These are phyloP conservation scores for Onygenales sp. DNA, from an alignment of 2,329 filamentous ascomycete genomes.

Conservation along the genomic window DNA sequence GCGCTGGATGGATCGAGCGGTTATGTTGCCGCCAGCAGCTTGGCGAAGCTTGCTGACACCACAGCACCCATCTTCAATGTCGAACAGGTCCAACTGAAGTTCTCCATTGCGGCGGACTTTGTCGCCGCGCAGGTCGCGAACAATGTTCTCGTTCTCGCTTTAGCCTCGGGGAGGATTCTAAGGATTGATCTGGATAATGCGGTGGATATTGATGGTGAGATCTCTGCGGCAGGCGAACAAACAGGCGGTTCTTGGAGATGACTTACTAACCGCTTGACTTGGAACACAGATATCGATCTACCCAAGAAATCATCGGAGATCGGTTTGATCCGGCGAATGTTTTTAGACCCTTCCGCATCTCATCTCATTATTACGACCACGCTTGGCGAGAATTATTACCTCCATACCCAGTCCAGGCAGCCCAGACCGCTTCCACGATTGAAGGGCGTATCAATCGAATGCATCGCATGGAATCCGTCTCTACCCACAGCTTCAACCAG, in stretches of 20 bases:
- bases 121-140: conserved; percentile 95
- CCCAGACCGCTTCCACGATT: conserved; percentile 73
- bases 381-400: conserved; percentile 92
- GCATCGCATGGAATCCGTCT: conserved; percentile 89
- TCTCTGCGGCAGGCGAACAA: not conserved
- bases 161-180: conserved; percentile 85
- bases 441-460: conserved; percentile 79
- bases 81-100: conserved; percentile 84
- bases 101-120: conserved; percentile 89
- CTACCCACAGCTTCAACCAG: conserved; percentile 86
- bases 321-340: conserved; percentile 88
- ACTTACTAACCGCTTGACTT: not conserved
- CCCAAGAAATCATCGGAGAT: conserved; percentile 87
- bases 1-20: conserved; percentile 62
- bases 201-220: conserved; percentile 80
- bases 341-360: conserved; percentile 92
- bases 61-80: conserved; percentile 87
- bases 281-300: conserved; percentile 73
- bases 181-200: conserved; percentile 90
- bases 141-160: conserved; percentile 85
- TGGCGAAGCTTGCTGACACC: conserved; percentile 50
- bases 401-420: conserved; percentile 87
- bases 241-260: not conserved
- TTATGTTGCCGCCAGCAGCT: conserved; percentile 58
- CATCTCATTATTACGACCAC: conserved; percentile 88